Base-by-base conservation (phyloP, 2,329 filamentous ascomycete genomes). In the Stagonosporopsis rhizophila region DNA sequence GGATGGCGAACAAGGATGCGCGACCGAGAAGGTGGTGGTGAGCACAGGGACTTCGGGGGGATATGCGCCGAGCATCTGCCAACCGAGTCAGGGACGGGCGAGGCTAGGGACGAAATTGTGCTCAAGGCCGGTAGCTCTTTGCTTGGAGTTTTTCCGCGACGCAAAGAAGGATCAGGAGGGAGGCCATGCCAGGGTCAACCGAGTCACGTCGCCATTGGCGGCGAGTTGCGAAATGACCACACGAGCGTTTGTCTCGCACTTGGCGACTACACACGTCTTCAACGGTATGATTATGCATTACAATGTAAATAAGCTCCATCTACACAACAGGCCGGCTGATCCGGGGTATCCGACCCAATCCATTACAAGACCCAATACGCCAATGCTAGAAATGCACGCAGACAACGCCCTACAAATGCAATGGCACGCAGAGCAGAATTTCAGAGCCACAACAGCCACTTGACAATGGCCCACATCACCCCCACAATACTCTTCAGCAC, bases 371-470 rank as follows among this genome's bases (percentile, higher is more conserved):
- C 9, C 30, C 34, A 22, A 12, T 25, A 49, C 46, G 46, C 46
- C 46, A 14, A 14, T 47, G 46, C 46, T 49, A 39, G 34, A 40
- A 40, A 41, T 49, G 46, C 46, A 15, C 22, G 12, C 44, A 37
- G 14, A 8, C 17, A 27, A 37, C 44, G 44, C 44, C 20, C 20
- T n/a, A 27, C 2, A 9, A 47, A 7, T 7, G 44, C 44, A 28
- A 38, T 22, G 22, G 15, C 17, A 35, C 15, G 5, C 8, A 20
- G 22, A 22, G 7, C 4, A 11, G 14, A 6, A 9, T 20, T 4
- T 56, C 65, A 74, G 19, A 75, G 54, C 91, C 91, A 96, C 61
- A 96, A 78, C 72, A 97, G 76, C 94, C 94, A 98, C 70, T 83
- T 83, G n/a, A 90, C 80, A 9, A 84, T 82, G 11, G 80, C 78